Conservation (phyloP, 1,284 basidiomycete species). For the Laetiporus sulphureus region DNA sequence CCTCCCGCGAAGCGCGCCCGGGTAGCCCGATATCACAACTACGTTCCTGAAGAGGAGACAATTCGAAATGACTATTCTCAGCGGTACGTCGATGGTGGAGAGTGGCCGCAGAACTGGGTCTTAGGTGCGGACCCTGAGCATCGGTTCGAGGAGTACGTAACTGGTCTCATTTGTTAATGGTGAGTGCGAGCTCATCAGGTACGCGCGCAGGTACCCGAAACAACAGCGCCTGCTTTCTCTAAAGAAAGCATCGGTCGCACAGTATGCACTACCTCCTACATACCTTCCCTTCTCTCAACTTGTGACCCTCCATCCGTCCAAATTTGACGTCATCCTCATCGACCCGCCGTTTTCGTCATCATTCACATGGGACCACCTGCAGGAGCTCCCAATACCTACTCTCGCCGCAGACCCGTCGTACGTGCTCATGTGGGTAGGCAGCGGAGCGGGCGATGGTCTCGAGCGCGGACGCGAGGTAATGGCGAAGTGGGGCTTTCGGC, state of each 20-base stretch:
- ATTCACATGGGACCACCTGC: slow-evolving; percentile 81
- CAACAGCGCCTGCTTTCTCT: slow-evolving; percentile 76
- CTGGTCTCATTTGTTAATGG: slow-evolving; percentile 2
- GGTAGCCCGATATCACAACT: slow-evolving; percentile 62
- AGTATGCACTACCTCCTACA: slow-evolving; percentile 55
- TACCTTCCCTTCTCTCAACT: slow-evolving; percentile 63
- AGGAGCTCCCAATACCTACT: slow-evolving; percentile 76
- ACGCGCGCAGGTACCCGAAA: slow-evolving; percentile 73
- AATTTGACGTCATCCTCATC: slow-evolving; percentile 92
- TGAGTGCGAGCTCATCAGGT: background rate
- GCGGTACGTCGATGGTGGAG: slow-evolving; percentile 83
- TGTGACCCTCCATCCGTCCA: slow-evolving; percentile 48
- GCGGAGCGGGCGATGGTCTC: slow-evolving; percentile 83
- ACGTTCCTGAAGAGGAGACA: slow-evolving; percentile 88
- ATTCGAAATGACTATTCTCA: slow-evolving; percentile 93
- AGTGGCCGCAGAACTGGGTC: slow-evolving; percentile 90
- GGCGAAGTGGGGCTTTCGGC: slow-evolving; percentile 90
- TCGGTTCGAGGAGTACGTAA: slow-evolving; percentile 86
- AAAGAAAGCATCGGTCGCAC: slow-evolving; percentile 67
- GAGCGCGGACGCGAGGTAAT: slow-evolving; percentile 90
- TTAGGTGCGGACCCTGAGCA: slow-evolving; percentile 79
- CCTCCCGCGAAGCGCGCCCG: slow-evolving; percentile 67
- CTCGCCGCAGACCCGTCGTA: slow-evolving; percentile 91
- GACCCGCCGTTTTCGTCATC: slow-evolving; percentile 83
- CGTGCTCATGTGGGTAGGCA: slow-evolving; percentile 95